These are phyloP conservation scores for Microdochium nivale DNA, from an alignment of 2,329 filamentous ascomycete species.

Conservation along the genomic window DNA sequence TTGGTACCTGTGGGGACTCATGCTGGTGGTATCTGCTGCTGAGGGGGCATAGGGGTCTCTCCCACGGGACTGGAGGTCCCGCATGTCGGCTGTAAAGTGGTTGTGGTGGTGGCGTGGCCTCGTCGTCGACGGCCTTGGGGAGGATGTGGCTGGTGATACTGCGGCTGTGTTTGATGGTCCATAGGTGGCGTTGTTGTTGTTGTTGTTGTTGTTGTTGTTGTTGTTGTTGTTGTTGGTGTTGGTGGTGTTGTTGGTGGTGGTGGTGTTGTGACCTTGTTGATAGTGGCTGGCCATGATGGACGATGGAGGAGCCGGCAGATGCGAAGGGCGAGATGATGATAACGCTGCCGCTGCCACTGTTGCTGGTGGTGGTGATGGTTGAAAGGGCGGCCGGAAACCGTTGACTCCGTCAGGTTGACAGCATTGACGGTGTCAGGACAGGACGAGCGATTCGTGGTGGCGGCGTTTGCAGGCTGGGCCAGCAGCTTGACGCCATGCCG, in stretches of 20 bases:
- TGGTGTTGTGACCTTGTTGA: not conserved
- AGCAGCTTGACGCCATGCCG: not conserved
- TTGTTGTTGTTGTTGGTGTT: not conserved
- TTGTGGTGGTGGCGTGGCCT: not conserved
- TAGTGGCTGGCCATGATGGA: not conserved
- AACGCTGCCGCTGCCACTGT: too few species aligned
- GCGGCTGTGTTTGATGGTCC: not conserved
- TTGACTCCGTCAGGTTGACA: too few species aligned
- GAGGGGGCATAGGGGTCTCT: conserved; percentile 23
- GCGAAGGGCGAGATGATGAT: too few species aligned
- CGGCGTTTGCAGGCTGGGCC: not conserved
- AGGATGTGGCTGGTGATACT: not conserved
- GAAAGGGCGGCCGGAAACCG: too few species aligned
- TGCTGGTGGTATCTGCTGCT: conserved; percentile 18
- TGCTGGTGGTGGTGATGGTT: too few species aligned
- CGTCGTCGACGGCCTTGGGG: not conserved
- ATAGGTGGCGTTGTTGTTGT: not conserved
- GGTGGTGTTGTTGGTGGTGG: not conserved
- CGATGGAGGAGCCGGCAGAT: too few species aligned
- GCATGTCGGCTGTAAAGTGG: conserved; percentile 39
- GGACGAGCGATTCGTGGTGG: too few species aligned
- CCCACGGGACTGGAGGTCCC: conserved; percentile 11
- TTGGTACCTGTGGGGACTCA: conserved; percentile 3
- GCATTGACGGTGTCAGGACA: too few species aligned
- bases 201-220: not conserved